These are phyloP conservation scores for Leptographium flavum DNA, from an alignment of 2,329 filamentous ascomycete genomes.

Conservation along the genomic window DNA sequence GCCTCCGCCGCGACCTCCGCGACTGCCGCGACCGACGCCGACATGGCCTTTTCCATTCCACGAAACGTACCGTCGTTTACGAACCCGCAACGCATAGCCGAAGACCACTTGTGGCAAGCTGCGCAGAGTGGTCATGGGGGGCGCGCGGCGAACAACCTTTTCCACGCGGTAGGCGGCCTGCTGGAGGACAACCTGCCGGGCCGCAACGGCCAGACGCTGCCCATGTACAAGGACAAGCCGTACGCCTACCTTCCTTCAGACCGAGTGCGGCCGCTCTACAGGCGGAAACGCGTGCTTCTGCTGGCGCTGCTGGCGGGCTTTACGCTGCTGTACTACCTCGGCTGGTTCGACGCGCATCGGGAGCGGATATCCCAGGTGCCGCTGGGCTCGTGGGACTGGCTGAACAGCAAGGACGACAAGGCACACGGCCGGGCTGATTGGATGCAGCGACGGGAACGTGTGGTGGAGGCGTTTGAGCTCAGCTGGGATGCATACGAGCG, in stretches of 20 bases:
- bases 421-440: slow-evolving; percentile 45
- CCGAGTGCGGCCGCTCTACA: slow-evolving; percentile 44
- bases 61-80: slow-evolving; percentile 56
- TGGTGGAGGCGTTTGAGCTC: slow-evolving; percentile 77
- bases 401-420: slow-evolving; percentile 29
- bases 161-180: slow-evolving; percentile 48
- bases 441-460: slow-evolving; percentile 61
- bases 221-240: slow-evolving; percentile 99
- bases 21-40: too few relatives aligned
- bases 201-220: slow-evolving; percentile 37
- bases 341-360: slow-evolving; percentile 34
- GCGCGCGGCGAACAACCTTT: slow-evolving; percentile 28
- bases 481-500: slow-evolving; percentile 90
- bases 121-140: slow-evolving; percentile 16
- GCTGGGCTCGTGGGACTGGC: slow-evolving; percentile 39
- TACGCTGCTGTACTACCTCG: slow-evolving; percentile 54
- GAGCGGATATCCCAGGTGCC: slow-evolving; percentile 19
- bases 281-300: slow-evolving; percentile 46
- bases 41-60: slow-evolving; percentile 54
- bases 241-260: slow-evolving; percentile 52
- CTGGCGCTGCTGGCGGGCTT: slow-evolving; percentile 39
- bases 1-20: neutral
- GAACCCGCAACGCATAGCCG: slow-evolving; percentile 47
- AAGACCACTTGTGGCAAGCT: slow-evolving; percentile 52
- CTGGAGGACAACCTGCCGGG: slow-evolving; percentile 33